A percentile compares a stretch with the other conserved stretches of the same genome.
phyloP scores from a whole-genome alignment of 2,329 filamentous ascomycete species.

The Sphaerostilbella broomeana region DNA sequence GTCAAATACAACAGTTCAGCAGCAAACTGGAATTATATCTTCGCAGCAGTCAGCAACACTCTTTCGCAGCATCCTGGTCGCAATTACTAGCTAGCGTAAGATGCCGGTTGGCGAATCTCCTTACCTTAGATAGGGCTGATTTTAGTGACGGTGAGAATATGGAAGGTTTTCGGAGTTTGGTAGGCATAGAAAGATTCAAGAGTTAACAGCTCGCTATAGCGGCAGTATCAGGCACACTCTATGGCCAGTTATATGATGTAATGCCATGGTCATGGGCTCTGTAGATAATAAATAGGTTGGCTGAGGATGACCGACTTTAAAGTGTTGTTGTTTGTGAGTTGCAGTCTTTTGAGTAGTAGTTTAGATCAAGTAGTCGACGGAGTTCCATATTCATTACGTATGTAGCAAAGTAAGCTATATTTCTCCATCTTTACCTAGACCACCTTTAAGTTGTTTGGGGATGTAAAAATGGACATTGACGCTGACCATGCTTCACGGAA shows the following conservation, averaged over 20 bases:
- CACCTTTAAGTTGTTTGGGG: too few relatives aligned
- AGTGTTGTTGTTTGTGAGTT: too few relatives aligned
- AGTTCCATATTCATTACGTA: too few relatives aligned
- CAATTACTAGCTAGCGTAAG: not conserved
- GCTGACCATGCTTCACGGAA: too few relatives aligned
- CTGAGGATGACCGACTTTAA: too few relatives aligned
- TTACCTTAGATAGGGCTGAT: slow-evolving; percentile 2
- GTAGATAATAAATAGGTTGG: too few relatives aligned
- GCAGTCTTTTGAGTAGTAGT: too few relatives aligned
- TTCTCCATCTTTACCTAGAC: too few relatives aligned
- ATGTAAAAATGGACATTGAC: too few relatives aligned
- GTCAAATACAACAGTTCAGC: slow-evolving; percentile 7
- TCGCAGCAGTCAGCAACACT: not conserved
- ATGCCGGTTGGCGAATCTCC: slow-evolving; percentile 6
- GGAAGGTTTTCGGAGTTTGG: slow-evolving; percentile 8
- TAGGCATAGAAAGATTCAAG: not conserved
- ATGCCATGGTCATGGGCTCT: slow-evolving; percentile 9
- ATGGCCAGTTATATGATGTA: not conserved
- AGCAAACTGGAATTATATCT: slow-evolving; percentile 1
- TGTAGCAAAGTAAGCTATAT: too few relatives aligned
- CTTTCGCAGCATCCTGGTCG: slow-evolving; percentile 4
- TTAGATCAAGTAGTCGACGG: too few relatives aligned
- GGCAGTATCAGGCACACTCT: slow-evolving; percentile 4
- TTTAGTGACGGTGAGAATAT: not conserved
- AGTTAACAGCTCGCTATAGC: not conserved